Evolutionary conservation across 1,284 basidiomycete species (phyloP).

Genomic region (Cryptococcus wingfieldii): DNA sequence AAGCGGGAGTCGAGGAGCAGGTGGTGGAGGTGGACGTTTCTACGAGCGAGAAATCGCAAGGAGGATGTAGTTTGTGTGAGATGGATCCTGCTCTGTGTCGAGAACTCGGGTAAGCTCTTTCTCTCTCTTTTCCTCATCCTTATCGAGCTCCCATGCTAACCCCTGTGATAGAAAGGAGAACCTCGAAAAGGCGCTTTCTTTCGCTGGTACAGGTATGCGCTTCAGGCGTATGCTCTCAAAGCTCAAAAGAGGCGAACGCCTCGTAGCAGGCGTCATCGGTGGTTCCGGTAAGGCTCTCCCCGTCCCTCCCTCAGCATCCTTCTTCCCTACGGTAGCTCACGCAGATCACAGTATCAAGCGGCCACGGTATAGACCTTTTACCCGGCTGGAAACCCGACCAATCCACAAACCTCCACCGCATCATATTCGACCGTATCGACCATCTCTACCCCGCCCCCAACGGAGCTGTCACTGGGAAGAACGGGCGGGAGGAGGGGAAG

Average conservation of each 20-base stretch:
- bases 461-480: conserved; percentile 9
- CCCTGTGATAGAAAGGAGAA: not conserved
- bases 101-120: conserved; percentile 10
- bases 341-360: conserved; percentile 24
- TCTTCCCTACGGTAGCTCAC: not conserved
- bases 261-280: conserved; percentile 27
- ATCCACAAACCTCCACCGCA: conserved; percentile 29
- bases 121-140: not conserved
- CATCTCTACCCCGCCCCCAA: conserved; percentile 25
- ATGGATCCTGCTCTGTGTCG: conserved; percentile 11
- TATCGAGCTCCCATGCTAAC: not conserved
- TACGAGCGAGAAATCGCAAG: not conserved
- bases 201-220: conserved; percentile 21
- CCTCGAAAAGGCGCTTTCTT: not conserved
- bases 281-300: conserved; percentile 15
- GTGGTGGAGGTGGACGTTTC: no score
- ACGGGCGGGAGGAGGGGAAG: conserved; percentile 7
- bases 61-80: conserved; percentile 11
- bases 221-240: conserved; percentile 25
- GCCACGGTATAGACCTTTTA: conserved; percentile 19
- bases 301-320: no score
- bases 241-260: conserved; percentile 23
- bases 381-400: conserved; percentile 20
- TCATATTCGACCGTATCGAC: conserved; percentile 40
- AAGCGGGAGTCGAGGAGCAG: no score